Evolutionary conservation across 768 basidiomycete genomes (phyloP).

Genomic region (Coprinellus aureogranulatus): DNA sequence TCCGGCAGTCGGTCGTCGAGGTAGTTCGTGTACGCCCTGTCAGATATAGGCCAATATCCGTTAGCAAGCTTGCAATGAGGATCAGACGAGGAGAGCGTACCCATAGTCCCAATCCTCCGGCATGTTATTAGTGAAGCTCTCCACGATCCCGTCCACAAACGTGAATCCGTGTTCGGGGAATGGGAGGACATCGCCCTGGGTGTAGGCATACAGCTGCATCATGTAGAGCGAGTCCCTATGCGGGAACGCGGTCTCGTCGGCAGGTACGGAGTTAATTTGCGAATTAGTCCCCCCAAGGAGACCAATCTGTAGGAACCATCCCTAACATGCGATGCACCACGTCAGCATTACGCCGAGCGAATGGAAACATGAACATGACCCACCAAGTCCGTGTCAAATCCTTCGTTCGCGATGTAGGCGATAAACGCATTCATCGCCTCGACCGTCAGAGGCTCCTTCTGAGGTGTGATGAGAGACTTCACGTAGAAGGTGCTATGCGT

Average conservation of each 20-base stretch:
- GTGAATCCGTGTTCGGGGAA: slow-evolving; percentile 44
- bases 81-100: too few species aligned
- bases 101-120: slow-evolving; percentile 34
- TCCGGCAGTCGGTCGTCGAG: slow-evolving; percentile 36
- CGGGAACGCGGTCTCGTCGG: slow-evolving; percentile 43
- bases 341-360: neutral
- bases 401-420: slow-evolving; percentile 37
- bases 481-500: slow-evolving; percentile 45
- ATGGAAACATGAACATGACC: slow-evolving; percentile 10
- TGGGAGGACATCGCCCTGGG: slow-evolving; percentile 32
- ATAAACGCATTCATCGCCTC: slow-evolving; percentile 36
- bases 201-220: slow-evolving; percentile 51
- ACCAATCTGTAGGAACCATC: slow-evolving; percentile 35
- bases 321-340: slow-evolving; percentile 1
- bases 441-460: slow-evolving; percentile 28
- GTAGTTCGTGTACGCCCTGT: slow-evolving; percentile 44
- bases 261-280: slow-evolving; percentile 39
- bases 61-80: too few species aligned
- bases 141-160: slow-evolving; percentile 41
- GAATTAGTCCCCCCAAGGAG: slow-evolving; percentile 46
- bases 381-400: slow-evolving; percentile 33
- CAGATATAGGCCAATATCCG: neutral
- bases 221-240: slow-evolving; percentile 43
- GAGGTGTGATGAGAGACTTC: slow-evolving; percentile 42
- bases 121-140: slow-evolving; percentile 30